These are phyloP conservation scores for Aureobasidium uvarum DNA, from an alignment of 2,329 filamentous ascomycete genomes.

Conservation along the genomic window DNA sequence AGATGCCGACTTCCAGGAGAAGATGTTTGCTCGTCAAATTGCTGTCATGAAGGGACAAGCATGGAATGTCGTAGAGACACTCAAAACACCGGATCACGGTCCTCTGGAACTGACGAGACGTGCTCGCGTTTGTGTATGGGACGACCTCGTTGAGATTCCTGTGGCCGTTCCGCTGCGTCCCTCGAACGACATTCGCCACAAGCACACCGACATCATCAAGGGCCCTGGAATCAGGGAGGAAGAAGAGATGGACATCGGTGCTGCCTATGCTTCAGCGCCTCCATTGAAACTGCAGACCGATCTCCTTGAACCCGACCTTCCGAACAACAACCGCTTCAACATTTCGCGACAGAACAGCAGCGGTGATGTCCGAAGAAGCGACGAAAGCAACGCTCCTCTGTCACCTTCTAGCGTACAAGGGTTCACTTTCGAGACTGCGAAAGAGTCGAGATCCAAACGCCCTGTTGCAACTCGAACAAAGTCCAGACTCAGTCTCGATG, in stretches of 20 bases:
- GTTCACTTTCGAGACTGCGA: constrained; percentile 31
- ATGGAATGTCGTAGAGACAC: constrained; percentile 97
- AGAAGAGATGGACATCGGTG: constrained; percentile 91
- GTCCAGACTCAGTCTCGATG: constrained; percentile 46
- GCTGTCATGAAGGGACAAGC: constrained; percentile 99
- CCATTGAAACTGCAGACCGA: constrained; percentile 54
- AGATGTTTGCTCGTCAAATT: constrained; percentile 98
- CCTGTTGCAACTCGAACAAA: constrained; percentile 31
- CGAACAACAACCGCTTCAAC: constrained; percentile 49
- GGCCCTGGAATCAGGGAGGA: constrained; percentile 54
- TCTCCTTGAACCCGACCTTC: constrained; percentile 56
- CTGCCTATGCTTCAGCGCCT: constrained; percentile 60
- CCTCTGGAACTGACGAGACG: constrained; percentile 89
- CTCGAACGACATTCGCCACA: constrained; percentile 76
- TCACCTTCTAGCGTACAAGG: constrained; percentile 41
- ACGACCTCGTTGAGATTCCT: constrained; percentile 93
- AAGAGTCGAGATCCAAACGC: constrained; percentile 29
- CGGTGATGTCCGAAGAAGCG: constrained; percentile 38
- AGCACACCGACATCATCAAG: constrained; percentile 41
- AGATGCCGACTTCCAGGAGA: constrained; percentile 94
- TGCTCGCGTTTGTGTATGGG: constrained; percentile 94
- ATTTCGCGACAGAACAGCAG: constrained; percentile 48
- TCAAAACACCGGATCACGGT: constrained; percentile 89
- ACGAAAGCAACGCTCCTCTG: constrained; percentile 32
- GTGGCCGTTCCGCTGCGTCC: constrained; percentile 86